Evolutionary conservation across 176 grass and related monocot species (phyloP).

Genomic region (Coix lacrymajobi): DNA sequence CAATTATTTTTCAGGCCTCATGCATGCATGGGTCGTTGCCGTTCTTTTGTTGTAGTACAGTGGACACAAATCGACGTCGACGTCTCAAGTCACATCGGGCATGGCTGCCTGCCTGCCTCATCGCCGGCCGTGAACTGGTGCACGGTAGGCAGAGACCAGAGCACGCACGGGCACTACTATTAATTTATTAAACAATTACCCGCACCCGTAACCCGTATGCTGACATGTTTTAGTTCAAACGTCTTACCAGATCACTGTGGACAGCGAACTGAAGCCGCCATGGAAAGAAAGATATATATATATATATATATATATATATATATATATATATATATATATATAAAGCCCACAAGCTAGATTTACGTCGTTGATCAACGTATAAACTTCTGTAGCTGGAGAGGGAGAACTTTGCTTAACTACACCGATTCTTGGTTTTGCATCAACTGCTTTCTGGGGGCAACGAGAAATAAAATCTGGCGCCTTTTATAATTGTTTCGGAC

Average conservation of each 20-base stretch:
- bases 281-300: background rate
- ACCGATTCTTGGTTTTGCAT: background rate
- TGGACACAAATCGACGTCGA: background rate
- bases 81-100: constrained; percentile 13
- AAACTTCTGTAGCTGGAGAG: background rate
- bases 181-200: constrained; percentile 16
- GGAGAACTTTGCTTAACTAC: background rate
- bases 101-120: background rate
- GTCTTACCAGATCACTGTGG: background rate
- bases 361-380: background rate
- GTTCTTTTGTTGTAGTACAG: background rate
- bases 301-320: too few species aligned
- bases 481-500: background rate
- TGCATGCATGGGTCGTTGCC: background rate
- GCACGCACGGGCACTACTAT: background rate
- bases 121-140: background rate
- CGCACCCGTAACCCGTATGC: background rate
- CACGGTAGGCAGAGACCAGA: background rate
- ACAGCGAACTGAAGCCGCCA: background rate
- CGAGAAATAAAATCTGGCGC: background rate
- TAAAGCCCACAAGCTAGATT: background rate
- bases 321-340: too few species aligned
- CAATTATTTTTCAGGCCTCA: background rate
- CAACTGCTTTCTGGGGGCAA: background rate
- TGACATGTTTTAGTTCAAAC: background rate